Base-by-base conservation (phyloP, 2,329 filamentous ascomycete species). In the Aspergillus niger region DNA sequence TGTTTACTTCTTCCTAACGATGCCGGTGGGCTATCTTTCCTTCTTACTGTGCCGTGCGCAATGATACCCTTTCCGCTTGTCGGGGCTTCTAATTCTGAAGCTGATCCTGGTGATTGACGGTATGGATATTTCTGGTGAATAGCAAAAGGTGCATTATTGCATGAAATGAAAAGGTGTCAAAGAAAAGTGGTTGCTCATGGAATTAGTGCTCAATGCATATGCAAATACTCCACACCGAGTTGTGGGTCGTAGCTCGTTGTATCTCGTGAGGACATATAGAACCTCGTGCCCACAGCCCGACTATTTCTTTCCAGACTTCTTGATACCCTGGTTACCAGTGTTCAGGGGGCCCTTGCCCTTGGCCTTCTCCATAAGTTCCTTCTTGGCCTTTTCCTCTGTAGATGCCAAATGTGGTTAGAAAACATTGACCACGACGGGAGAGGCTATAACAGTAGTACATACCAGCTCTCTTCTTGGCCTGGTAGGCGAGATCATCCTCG, bases 301-400 rank as follows among this genome's bases (percentile, higher is more conserved):
- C 80, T 85, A 96, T 89, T 97, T 96, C 90, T 97, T 97, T 79
- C 92, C 93, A 64, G 91, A 95, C 87, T 97, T 97, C 89, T 97
- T 97, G 83, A 98, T 97, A 64, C 92, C 92, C 80, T 96, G 91
- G 52, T 84, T 79, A 36, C 92, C 92, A 32, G 87, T 89, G 81
- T 92, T 93, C 75, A 97, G 76, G 39, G 94, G 93, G 3, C 94
- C 94, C 82, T 96, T 96, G 78, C 91, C 91, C 72, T 90, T 89
- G 49, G 91, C 89, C 81, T 91, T 91, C 63, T 88, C 84, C n/a
- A 89, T 87, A 80, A 96, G 76, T 8, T 92, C 91, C 81, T 96
- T 94, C 79, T 88, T 89, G 49, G 90, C 91, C 83, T 93, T 92
- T 74, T 91, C 90, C 70, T 93, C 91, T 90, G 70, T 67, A 62